Base-by-base conservation (phyloP, 2,329 filamentous ascomycete species). In the Fusarium floridanum region DNA sequence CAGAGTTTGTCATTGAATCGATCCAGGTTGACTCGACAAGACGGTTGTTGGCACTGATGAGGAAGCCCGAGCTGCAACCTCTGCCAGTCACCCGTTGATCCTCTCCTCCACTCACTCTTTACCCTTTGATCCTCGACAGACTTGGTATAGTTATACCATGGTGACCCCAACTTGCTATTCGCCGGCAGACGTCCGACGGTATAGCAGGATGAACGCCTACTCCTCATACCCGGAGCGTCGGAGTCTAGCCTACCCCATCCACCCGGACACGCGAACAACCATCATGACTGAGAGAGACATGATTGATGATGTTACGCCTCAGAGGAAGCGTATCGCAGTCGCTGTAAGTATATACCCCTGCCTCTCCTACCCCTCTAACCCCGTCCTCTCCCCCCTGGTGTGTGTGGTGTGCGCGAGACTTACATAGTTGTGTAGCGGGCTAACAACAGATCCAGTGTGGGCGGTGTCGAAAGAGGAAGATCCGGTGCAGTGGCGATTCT, bases 381-480 rank as follows among this genome's bases (percentile, higher is more conserved):
- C 48, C 36, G 27, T 45, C 17, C 61, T 53, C 48, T 29, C 24
- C 55, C 55, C 65, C 73, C 62, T 74, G 73, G 74, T 73, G 74
- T 76, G 73, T 75, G 72, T 74, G 66, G 65, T 57, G 74, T 73
- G 75, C 66, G 74, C 36, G 75, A 72, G 74, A 76, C 74, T 76
- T 77, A 77, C 72, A 74, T 73, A 63, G 66, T 62, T 71, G 41
- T 64, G 66, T 66, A 64, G 53, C 68, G 39, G 36, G 73, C 76
- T 78, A 75, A 79, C 76, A 68, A 41, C 61, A 70, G 37, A 60
- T 74, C 66, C 74, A 98, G 96, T 98, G 96, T 82, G 91, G 91
- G 39, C 91, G 96, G 76, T 98, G 96, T 83, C 91, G 96, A 70
- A 95, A 96, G 85, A 91, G 96, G 68, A 98, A 98, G 87, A 98